A percentile compares a stretch with the other conserved stretches of the same genome.
These are phyloP conservation scores for Phialophora tarda DNA, from an alignment of 2,329 filamentous ascomycete species.

Conservation along the genomic window DNA sequence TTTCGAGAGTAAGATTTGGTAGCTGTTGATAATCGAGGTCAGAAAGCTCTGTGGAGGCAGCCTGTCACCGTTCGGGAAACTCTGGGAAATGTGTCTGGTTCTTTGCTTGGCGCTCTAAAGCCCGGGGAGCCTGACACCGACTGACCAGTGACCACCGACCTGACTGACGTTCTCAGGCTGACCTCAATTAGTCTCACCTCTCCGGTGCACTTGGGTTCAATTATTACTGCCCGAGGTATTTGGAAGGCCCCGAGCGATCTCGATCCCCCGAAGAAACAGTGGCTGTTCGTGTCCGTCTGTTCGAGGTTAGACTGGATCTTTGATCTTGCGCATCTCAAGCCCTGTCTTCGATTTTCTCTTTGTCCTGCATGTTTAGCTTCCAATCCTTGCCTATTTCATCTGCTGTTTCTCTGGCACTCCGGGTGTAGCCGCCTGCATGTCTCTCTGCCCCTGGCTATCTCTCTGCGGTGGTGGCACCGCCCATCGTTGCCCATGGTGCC, in stretches of 20 bases:
- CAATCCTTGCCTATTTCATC: conserved; percentile 13
- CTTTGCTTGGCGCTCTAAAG: conserved; percentile 4
- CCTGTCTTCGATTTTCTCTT: conserved; percentile 12
- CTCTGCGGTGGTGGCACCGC: neutral
- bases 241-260: neutral
- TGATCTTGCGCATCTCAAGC: conserved; percentile 15
- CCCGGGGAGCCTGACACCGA: neutral
- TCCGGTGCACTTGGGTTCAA: neutral
- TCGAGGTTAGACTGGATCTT: conserved; percentile 19
- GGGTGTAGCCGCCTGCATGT: conserved; percentile 20
- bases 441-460: conserved; percentile 20
- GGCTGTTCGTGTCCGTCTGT: neutral
- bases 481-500: neutral
- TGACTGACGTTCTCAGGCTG: neutral
- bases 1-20: neutral
- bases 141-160: neutral
- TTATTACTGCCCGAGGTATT: neutral
- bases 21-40: neutral
- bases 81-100: neutral
- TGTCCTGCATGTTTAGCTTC: conserved; percentile 20
- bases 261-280: neutral
- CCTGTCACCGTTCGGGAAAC: neutral
- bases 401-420: conserved; percentile 6
- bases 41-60: neutral
- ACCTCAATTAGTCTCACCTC: neutral